Percentiles rank a stretch among this genome's conserved stretches.
These are phyloP conservation scores for Ascomycota sp. DNA, from an alignment of 2,329 filamentous ascomycete genomes.

Conservation along the genomic window DNA sequence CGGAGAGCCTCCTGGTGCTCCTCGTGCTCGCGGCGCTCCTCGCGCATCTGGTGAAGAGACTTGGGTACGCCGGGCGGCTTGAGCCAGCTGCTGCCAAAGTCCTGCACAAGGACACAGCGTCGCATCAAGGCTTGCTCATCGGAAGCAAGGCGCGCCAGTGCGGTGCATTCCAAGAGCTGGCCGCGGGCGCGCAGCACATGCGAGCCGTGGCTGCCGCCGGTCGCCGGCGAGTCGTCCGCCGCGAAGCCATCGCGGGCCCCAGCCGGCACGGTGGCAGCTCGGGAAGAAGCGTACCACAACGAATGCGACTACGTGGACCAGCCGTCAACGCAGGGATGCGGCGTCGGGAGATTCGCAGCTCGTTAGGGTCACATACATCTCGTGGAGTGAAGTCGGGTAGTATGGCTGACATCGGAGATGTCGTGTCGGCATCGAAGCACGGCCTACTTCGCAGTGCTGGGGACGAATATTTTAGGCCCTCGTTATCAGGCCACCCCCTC, in stretches of 20 bases:
- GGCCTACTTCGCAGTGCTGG: too few relatives aligned
- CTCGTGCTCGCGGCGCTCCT: constrained; percentile 74
- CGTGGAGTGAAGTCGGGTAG: constrained; percentile 49
- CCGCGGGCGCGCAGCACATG: constrained; percentile 17
- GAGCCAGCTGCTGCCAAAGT: constrained; percentile 81
- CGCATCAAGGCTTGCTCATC: constrained; percentile 63
- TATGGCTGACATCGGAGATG: constrained; percentile 39
- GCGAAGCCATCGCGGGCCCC: constrained; percentile 11
- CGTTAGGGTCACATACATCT: constrained; percentile 49
- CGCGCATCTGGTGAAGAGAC: constrained; percentile 73
- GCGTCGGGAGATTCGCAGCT: not conserved
- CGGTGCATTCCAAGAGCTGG: constrained; percentile 32
- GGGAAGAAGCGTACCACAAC: constrained; percentile 52
- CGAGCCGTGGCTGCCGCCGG: constrained; percentile 10
- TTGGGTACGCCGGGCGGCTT: constrained; percentile 74
- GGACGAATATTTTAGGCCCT: too few relatives aligned
- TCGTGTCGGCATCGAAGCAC: too few relatives aligned
- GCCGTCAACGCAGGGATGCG: not conserved
- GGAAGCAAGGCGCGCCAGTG: constrained; percentile 46
- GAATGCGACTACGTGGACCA: constrained; percentile 38
- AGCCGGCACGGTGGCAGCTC: constrained; percentile 22
- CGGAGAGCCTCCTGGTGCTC: constrained; percentile 62
- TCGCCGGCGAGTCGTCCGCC: constrained; percentile 9
- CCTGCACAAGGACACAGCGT: constrained; percentile 62
- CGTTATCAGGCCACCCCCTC: too few relatives aligned